Base-by-base conservation (phyloP, 768 basidiomycete species). In the Paxillus involutus region DNA sequence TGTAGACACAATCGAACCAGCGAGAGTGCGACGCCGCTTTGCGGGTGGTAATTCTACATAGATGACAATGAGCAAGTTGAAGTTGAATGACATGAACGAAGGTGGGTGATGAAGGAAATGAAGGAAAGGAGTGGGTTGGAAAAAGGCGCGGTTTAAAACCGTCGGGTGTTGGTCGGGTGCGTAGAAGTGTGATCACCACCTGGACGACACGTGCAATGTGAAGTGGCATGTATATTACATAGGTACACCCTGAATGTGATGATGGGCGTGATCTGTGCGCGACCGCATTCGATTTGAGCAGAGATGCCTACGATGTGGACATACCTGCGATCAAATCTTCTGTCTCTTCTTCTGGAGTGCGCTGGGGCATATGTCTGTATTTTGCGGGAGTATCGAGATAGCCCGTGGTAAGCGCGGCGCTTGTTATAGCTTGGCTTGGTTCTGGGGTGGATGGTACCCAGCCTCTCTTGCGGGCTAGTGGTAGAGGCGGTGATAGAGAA, bases 1-100 rank as follows among this genome's bases (percentile, higher is more conserved):
- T 32, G 89, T 89, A 14, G 89, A 88, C 57, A 92, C 82, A 63
- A 94, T 86, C 53, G 88, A 86, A 58, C 89, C 89, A 59, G 89
- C 86, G 71, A 92, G 79, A 56, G 86, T 86, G 63, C 87, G 83
- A 56, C 89, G 88, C 65, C 86, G 85, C 77, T 92, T 93, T 61
- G 83, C 75, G 44, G 89, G 86, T 29, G 85, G 85, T 47, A 86
- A 67, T 66, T 90, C 89, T 91, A 86, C 71, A 76, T 81, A 74
- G 51, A 80, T 68, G 51, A 78, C 63, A 53, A 81, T 64, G 55
- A 81, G 69, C 58, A 81, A 68, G 59, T 71, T 69, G 65, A 62
- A 63, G 53, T 69, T 65, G 62, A 63, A 62, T 51, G 57, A 30
- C 68, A 74, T 65, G 63, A 71, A 64, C 50, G 63, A 62, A 45